Conservation (phyloP, 192 early-diverging fungal species). For the Gonapodya sp. region DNA sequence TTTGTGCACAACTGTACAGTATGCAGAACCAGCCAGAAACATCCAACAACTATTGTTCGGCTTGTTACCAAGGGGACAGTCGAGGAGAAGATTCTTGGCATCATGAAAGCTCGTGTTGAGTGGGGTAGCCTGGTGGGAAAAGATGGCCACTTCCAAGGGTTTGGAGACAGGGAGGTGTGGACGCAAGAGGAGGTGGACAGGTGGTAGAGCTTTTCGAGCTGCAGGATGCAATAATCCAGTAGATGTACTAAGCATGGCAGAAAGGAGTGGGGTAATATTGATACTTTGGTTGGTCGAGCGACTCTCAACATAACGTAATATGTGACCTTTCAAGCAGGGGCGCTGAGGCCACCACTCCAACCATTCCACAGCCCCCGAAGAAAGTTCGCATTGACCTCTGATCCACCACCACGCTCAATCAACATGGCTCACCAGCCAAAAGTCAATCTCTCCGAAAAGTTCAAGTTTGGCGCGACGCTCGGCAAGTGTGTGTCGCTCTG, state of each 20-base stretch:
- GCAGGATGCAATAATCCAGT: too few relatives aligned
- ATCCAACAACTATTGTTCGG: neutral
- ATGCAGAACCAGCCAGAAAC: neutral
- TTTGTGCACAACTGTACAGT: too few relatives aligned
- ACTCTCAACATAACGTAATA: too few relatives aligned
- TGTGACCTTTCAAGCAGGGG: too few relatives aligned
- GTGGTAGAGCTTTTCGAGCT: too few relatives aligned
- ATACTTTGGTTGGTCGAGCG: too few relatives aligned
- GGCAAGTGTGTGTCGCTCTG: conserved; percentile 13
- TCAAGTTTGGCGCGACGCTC: conserved; percentile 20
- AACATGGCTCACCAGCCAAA: neutral
- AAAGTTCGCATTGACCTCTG: neutral
- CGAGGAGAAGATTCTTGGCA: conserved; percentile 1
- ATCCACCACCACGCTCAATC: neutral
- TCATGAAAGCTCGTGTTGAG: neutral
- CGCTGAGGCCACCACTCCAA: too few relatives aligned
- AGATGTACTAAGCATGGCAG: too few relatives aligned
- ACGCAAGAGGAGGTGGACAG: neutral
- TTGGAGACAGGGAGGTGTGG: neutral
- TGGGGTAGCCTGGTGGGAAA: neutral
- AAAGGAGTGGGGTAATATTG: too few relatives aligned
- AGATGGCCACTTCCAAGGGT: neutral
- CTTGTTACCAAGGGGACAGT: neutral
- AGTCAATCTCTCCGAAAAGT: conserved; percentile 8
- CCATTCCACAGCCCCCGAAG: too few relatives aligned